Base-by-base conservation (phyloP, 2,329 filamentous ascomycete genomes). In the Leptodontidium sp. region DNA sequence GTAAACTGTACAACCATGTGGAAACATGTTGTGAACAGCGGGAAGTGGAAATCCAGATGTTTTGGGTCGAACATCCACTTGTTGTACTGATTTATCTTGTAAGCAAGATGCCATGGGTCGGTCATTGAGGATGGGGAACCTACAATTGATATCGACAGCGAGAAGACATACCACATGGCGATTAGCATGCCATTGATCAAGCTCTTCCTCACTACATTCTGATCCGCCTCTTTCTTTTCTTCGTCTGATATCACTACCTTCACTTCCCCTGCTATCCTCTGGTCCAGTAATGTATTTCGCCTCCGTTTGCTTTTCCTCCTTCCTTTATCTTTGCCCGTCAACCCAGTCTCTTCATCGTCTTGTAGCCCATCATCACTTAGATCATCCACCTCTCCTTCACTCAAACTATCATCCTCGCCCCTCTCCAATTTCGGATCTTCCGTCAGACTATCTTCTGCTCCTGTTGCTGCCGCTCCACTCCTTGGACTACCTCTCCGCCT, bases 51-150 rank as follows among this genome's bases (percentile, higher is more conserved):
- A 81, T 98, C 91, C 74, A 97, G 88, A 73, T 91, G 89, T 74
- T 91, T 87, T 70, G 91, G 87, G 77, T 93, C 92, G 82, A 99
- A 98, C 95, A 99, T 98, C 96, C 96, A 98, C 83, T 98, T 98
- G 86, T 99, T 99, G 85, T 98, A 99, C 91, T 96, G 75, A 47
- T 26, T 26, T 40, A 55, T 38, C 9, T 35, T 38, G 49, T 55
- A 11, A 43, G 64, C 69, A 45, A 32, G n/a, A 2, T 40, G 6
- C 63, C 35, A 64, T 38, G n/a, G 24, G 40, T 11, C n/a, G 24
- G 40, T 12, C n/a, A 29, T 61, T 45, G 43, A 61, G 4, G 14
- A 11, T 32, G 9, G 50, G 38, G 38, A 50, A 84, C 91, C 83
- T 86, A 95, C 92, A 75, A 98, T 86, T 70, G 94, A 97, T 79